phyloP scores from a whole-genome alignment of 192 early-diverging fungal genomes.

The Backusella morwellensis region DNA sequence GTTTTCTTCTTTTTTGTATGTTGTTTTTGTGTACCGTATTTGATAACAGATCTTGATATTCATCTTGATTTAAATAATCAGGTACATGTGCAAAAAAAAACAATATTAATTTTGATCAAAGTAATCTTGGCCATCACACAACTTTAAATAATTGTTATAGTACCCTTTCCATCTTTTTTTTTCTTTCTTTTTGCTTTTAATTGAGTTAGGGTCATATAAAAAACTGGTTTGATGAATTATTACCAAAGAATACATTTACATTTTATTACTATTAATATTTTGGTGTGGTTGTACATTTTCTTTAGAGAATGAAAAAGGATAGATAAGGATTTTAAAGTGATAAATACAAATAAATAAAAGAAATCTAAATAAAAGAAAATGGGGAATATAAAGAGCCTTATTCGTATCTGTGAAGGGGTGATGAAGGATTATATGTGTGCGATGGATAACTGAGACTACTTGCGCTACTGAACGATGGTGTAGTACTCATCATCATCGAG shows the following conservation, averaged over 20 bases:
- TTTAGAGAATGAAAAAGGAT: not conserved
- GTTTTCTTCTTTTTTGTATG: too few species aligned
- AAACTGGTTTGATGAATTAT: too few species aligned
- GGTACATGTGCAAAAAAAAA: too few species aligned
- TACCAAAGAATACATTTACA: not conserved
- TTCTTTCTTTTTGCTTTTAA: too few species aligned
- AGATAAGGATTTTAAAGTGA: not conserved
- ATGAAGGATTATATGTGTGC: conserved; percentile 3
- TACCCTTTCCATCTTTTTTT: too few species aligned
- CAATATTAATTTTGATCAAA: too few species aligned
- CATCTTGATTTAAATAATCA: too few species aligned
- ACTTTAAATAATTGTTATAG: too few species aligned
- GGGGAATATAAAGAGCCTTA: not conserved
- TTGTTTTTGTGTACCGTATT: too few species aligned
- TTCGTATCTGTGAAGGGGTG: conserved; percentile 3
- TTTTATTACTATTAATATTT: not conserved
- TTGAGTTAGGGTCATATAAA: too few species aligned
- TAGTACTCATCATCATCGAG: not conserved
- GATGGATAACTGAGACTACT: not conserved
- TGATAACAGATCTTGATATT: too few species aligned
- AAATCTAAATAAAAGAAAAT: not conserved
- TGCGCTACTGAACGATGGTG: not conserved
- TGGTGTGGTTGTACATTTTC: not conserved
- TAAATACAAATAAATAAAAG: not conserved
- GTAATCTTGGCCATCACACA: too few species aligned